Base-by-base conservation (phyloP, 2,329 filamentous ascomycete genomes). In the Aspergillus jensenii region DNA sequence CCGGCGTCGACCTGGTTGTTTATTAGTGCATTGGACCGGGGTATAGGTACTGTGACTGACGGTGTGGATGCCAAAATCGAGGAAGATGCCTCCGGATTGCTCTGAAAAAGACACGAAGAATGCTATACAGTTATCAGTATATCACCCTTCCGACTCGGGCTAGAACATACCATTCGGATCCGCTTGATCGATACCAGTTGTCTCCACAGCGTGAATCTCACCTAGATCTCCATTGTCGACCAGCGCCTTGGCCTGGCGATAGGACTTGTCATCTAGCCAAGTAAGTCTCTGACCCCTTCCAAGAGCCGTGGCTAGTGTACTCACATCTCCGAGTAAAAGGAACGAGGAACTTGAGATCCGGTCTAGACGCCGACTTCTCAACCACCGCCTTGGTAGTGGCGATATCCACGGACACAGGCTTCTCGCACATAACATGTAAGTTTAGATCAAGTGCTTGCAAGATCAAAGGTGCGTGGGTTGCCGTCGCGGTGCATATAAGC, bases 61-160 rank as follows among this genome's bases (percentile, higher is more conserved):
- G 14, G 66, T 65, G 53, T 73, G 70, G 37, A 72, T 64, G 21
- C 70, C 69, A 55, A 72, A 67, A 53, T 72, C 70, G 45, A 72
- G 59, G 60, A 72, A 72, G 51, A 72, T 71, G 8, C 70, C 70
- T 12, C 70, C 70, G 8, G 70, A 72, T 52, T 67, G 66, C 50
- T 63, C 70, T 6, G 70, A 71, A 47, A 72, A 72, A 19, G 65
- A 55, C 17, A 72, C 68, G 37, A 72, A 72, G 48, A 72, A 72
- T 25, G 64, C 70, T 69, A 12, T 7, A 7, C 23, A 31, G 9
- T 7, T 25, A 25, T 25, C 23, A 25, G 23, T 25, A 2, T 25
- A 7, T 7, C 6, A 7, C 1, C 23, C 23, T 25, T 25, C 1
- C 1, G 23, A 25, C 23, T 25, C 5, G 5, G 23, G 5, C 6